A percentile compares a stretch with the other conserved stretches of the same genome.
Conservation (phyloP, 139 green algal genomes). For the Volvox africanus region DNA sequence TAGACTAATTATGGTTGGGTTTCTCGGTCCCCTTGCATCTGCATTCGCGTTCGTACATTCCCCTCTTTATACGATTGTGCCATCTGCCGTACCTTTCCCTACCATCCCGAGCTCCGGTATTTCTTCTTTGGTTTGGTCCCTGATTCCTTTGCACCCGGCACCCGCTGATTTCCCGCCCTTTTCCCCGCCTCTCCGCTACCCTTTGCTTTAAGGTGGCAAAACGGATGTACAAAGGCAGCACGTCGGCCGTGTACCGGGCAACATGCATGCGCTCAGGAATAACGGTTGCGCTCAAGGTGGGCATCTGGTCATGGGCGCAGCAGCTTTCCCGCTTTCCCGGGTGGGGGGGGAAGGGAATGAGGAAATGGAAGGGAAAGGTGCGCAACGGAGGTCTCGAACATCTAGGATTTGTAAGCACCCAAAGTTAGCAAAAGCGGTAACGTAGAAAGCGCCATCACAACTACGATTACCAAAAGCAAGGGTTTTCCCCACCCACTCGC, state of each 20-base stretch:
- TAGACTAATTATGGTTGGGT: too few species aligned
- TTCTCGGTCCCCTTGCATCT: too few species aligned
- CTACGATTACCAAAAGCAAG: too few species aligned
- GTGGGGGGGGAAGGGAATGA: too few species aligned
- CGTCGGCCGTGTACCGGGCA: conserved; percentile 41
- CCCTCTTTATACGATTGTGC: not conserved
- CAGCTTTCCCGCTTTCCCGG: too few species aligned
- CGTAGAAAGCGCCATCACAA: too few species aligned
- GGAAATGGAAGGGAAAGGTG: too few species aligned
- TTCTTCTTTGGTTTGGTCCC: not conserved
- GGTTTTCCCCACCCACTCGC: too few species aligned
- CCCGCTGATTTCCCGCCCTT: not conserved
- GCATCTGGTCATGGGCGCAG: not conserved
- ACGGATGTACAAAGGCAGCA: conserved; percentile 44
- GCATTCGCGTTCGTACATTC: not conserved
- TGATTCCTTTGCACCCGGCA: not conserved
- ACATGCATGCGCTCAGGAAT: conserved; percentile 1
- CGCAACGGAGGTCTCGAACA: too few species aligned
- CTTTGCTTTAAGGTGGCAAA: not conserved
- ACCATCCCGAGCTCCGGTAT: too few species aligned
- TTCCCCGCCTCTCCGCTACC: not conserved
- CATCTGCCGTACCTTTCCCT: not conserved
- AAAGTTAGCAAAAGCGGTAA: too few species aligned
- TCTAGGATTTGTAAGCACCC: too few species aligned
- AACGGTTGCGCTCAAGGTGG: conserved; percentile 42